A percentile compares a stretch with the other conserved stretches of the same genome.
These are phyloP conservation scores for Aspergillaceae sp. DNA, from an alignment of 2,329 filamentous ascomycete species.

Conservation along the genomic window DNA sequence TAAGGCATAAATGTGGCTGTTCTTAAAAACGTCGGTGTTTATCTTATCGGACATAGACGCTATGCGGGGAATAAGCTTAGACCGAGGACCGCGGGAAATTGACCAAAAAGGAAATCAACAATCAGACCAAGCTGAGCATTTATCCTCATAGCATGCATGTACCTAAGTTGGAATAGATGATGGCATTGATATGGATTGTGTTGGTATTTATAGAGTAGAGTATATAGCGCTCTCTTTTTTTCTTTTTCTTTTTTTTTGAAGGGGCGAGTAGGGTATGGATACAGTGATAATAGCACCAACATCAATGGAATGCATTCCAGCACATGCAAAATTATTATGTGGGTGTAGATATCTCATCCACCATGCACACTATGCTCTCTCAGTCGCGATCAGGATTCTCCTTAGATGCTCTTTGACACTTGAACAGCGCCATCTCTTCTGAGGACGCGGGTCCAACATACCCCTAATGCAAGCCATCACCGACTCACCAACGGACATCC, in stretches of 20 bases:
- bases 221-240: background rate
- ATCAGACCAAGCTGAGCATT: background rate
- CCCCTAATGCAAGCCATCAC: constrained; percentile 31
- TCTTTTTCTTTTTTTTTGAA: constrained; percentile 6
- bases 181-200: too few relatives aligned
- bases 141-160: too few relatives aligned
- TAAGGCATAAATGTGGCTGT: too few relatives aligned
- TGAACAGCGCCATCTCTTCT: constrained; percentile 29
- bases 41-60: constrained; percentile 1
- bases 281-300: too few relatives aligned
- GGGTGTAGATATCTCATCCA: too few relatives aligned
- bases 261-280: too few relatives aligned
- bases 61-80: constrained; percentile 3
- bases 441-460: constrained; percentile 34
- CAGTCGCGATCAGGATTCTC: constrained; percentile 15
- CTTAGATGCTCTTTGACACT: constrained; percentile 28
- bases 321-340: too few relatives aligned
- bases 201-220: background rate
- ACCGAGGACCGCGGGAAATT: constrained; percentile 3
- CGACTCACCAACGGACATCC: constrained; percentile 21
- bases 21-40: background rate
- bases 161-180: too few relatives aligned
- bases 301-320: too few relatives aligned
- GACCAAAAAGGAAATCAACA: background rate
- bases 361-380: constrained; percentile 1